Conservation (phyloP, 116 monocot genomes). For the Papilionanthe hybrid region DNA sequence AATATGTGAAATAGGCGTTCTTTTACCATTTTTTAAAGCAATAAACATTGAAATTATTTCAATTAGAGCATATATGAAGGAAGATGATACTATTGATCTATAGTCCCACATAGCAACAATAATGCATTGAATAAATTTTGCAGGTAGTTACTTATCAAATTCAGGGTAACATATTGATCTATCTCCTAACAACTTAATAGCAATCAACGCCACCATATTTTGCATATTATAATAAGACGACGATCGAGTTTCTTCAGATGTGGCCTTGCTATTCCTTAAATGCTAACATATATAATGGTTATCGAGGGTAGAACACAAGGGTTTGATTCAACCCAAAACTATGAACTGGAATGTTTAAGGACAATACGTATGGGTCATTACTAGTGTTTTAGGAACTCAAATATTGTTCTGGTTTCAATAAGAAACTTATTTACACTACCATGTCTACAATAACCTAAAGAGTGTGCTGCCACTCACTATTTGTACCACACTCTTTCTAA, state of each 20-base stretch:
- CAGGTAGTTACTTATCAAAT: not conserved
- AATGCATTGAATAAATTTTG: not conserved
- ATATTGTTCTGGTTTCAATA: no score
- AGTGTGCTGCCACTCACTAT: no score
- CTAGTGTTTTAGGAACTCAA: not conserved
- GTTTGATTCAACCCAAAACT: no score
- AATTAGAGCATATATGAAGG: not conserved
- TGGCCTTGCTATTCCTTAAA: not conserved
- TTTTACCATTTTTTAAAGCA: not conserved
- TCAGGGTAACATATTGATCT: not conserved
- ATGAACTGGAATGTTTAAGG: not conserved
- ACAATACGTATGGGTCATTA: not conserved
- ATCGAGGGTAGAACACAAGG: no score
- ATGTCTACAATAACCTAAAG: no score
- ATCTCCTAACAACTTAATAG: not conserved
- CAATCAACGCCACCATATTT: not conserved
- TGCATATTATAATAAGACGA: not conserved
- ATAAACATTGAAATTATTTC: not conserved
- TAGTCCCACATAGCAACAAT: not conserved
- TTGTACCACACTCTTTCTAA: no score
- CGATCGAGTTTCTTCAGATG: not conserved
- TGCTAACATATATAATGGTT: not conserved
- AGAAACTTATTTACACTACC: no score
- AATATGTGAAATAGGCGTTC: not conserved
- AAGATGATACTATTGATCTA: not conserved